These are phyloP conservation scores for Fusarium sp. DNA, from an alignment of 2,329 filamentous ascomycete genomes.

Conservation along the genomic window DNA sequence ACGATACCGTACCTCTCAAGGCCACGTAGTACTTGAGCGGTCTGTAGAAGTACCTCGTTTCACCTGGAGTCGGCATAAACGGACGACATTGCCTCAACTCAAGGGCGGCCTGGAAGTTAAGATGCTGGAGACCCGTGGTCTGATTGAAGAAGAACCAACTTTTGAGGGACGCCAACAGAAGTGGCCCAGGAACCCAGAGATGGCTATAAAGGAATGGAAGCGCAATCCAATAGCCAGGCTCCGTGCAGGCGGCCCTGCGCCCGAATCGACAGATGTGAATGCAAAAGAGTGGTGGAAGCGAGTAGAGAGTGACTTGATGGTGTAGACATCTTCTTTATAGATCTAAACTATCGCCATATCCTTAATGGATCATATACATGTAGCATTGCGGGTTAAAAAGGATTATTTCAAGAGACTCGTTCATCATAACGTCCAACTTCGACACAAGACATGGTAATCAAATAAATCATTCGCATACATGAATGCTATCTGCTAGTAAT, in stretches of 20 bases:
- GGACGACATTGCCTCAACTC: conserved; percentile 49
- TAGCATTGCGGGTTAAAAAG: background rate
- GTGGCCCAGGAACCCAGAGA: conserved; percentile 42
- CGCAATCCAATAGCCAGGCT: conserved; percentile 43
- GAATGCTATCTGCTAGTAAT: conserved; percentile 6
- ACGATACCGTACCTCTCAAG: conserved; percentile 52
- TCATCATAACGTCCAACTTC: background rate
- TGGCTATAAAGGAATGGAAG: conserved; percentile 45
- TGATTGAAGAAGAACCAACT: conserved; percentile 28
- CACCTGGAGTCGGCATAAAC: conserved; percentile 36
- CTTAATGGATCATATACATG: background rate
- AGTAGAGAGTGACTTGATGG: conserved; percentile 50
- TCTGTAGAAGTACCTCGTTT: conserved; percentile 40
- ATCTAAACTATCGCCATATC: conserved; percentile 14
- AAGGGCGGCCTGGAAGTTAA: conserved; percentile 26
- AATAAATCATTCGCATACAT: conserved; percentile 1
- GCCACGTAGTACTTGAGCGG: conserved; percentile 46
- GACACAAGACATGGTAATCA: background rate
- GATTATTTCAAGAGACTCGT: background rate
- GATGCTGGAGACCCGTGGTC: conserved; percentile 26
- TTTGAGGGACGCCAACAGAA: conserved; percentile 5
- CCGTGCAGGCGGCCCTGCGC: conserved; percentile 37
- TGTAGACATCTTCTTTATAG: conserved; percentile 33
- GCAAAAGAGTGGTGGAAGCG: conserved; percentile 48
- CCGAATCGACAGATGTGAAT: conserved; percentile 31